Percentiles rank a stretch among this genome's conserved stretches.
phyloP scores from a whole-genome alignment of 2,329 filamentous ascomycete genomes.

The Aspergillus sp. region DNA sequence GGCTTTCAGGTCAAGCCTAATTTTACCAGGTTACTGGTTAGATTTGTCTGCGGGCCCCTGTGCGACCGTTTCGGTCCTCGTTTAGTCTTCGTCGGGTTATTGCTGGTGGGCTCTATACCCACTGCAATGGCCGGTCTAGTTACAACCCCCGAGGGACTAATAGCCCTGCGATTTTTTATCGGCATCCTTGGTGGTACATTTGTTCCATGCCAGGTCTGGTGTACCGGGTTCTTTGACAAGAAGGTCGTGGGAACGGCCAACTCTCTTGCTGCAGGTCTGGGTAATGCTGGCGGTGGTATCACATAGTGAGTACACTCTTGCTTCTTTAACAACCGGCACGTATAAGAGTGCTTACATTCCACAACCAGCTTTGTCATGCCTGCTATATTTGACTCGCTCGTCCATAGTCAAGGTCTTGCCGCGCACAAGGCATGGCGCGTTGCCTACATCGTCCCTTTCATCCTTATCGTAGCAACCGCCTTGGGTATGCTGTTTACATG shows the following conservation, averaged over 20 bases:
- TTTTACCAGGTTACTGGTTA: constrained; percentile 63
- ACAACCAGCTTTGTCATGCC: constrained; percentile 75
- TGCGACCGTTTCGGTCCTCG: constrained; percentile 84
- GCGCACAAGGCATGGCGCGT: constrained; percentile 77
- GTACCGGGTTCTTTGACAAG: constrained; percentile 89
- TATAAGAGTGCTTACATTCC: background rate
- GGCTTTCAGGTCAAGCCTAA: background rate
- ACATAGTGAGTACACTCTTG: constrained; percentile 59
- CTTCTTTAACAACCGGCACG: background rate
- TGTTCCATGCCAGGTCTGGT: constrained; percentile 79
- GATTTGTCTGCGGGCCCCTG: constrained; percentile 75
- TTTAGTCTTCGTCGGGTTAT: constrained; percentile 71
- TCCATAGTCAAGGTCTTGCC: constrained; percentile 58
- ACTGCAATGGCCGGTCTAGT: constrained; percentile 79
- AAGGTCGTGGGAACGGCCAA: constrained; percentile 89
- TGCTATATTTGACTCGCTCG: constrained; percentile 77
- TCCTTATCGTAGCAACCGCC: constrained; percentile 68
- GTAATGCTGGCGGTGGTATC: constrained; percentile 84
- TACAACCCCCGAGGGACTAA: constrained; percentile 58
- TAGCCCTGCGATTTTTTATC: constrained; percentile 46
- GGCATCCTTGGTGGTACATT: constrained; percentile 47
- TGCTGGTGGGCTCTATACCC: constrained; percentile 77
- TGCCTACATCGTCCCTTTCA: constrained; percentile 78
- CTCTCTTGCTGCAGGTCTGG: constrained; percentile 78
- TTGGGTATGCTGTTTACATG: constrained; percentile 71